Conservation (phyloP, 352 stramenopile species). For the Globisporangium alternatum region DNA sequence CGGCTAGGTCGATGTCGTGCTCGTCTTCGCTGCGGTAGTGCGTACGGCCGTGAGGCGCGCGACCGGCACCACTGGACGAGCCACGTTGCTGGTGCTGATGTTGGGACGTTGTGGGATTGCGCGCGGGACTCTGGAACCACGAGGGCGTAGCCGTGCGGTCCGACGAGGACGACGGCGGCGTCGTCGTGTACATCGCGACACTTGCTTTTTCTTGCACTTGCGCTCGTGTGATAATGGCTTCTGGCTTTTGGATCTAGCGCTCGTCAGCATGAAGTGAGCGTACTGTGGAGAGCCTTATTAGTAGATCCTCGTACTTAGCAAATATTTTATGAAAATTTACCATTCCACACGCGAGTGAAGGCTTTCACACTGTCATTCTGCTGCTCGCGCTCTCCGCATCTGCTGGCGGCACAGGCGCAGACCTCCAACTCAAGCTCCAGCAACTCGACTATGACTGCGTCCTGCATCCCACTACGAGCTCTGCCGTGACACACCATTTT, state of each 20-base stretch:
- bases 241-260: neutral
- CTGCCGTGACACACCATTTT: too few relatives aligned
- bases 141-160: conserved; percentile 2
- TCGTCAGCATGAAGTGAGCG: too few relatives aligned
- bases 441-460: too few relatives aligned
- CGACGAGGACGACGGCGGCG: conserved; percentile 8
- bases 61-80: neutral
- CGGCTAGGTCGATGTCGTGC: conserved; percentile 8
- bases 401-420: too few relatives aligned
- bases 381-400: too few relatives aligned
- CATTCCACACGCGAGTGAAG: too few relatives aligned
- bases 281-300: too few relatives aligned
- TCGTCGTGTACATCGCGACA: neutral
- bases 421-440: too few relatives aligned
- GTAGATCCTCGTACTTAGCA: too few relatives aligned
- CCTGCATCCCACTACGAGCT: too few relatives aligned
- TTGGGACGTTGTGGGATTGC: neutral
- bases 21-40: conserved; percentile 14
- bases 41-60: neutral
- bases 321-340: too few relatives aligned
- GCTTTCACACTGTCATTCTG: too few relatives aligned
- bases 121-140: conserved; percentile 16
- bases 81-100: neutral
- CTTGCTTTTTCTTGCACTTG: neutral
- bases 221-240: neutral